A percentile compares a stretch with the other conserved stretches of the same genome.
Evolutionary conservation across 2,329 filamentous ascomycete genomes (phyloP).

Genomic region (Fonsecaea monophora): DNA sequence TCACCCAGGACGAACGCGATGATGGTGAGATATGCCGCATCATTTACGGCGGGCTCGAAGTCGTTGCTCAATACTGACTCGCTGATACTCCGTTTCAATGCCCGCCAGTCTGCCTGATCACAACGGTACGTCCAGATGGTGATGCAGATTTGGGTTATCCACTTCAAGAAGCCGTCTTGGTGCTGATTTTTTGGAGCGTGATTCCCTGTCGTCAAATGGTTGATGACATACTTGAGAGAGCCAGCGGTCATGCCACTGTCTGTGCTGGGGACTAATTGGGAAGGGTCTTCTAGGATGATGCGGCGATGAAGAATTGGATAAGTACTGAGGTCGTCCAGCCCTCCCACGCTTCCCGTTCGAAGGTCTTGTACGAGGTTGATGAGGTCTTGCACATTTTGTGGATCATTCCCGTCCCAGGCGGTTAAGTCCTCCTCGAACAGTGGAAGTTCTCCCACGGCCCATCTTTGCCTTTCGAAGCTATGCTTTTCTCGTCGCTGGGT

Average conservation of each 20-base stretch:
- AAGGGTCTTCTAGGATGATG: slow-evolving; percentile 1
- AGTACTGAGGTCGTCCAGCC: background rate
- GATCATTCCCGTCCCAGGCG: slow-evolving; percentile 2
- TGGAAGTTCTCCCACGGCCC: slow-evolving; percentile 6
- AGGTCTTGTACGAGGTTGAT: background rate
- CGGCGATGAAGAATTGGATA: background rate
- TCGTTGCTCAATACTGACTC: background rate
- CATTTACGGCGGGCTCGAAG: slow-evolving; percentile 8
- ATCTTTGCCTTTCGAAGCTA: background rate
- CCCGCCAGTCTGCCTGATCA: background rate
- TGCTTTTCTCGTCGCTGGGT: slow-evolving; percentile 1
- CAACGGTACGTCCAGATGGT: slow-evolving; percentile 16
- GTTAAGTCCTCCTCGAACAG: slow-evolving; percentile 13
- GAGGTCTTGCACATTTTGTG: background rate
- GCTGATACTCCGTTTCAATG: background rate
- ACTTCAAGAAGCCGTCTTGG: slow-evolving; percentile 3
- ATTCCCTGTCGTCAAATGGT: background rate
- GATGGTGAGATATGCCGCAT: slow-evolving; percentile 15
- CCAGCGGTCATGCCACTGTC: slow-evolving; percentile 9
- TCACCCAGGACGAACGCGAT: slow-evolving; percentile 15
- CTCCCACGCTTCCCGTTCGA: background rate
- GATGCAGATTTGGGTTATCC: slow-evolving; percentile 16
- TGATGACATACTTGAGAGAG: slow-evolving; percentile 14
- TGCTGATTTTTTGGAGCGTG: background rate
- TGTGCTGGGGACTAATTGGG: background rate